Percentiles rank a stretch among this genome's conserved stretches.
Evolutionary conservation across 78 protist species (phyloP).

Genomic region (Pigoraptor vietnamica): DNA sequence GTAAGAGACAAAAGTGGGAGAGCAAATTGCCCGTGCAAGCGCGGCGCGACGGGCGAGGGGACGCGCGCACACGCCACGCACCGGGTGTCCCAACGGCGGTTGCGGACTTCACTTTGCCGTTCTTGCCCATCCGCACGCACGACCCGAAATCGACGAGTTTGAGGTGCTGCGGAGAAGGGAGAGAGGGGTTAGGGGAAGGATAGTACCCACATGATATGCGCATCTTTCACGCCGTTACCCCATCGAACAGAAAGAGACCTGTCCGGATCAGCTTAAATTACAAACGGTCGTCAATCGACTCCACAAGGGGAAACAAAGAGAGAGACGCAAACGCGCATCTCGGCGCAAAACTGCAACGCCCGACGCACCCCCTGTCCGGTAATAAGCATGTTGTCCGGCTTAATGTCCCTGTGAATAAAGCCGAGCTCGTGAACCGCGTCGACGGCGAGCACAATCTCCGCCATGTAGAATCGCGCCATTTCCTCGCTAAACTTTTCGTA

Average conservation of each 20-base stretch:
- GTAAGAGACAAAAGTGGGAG: not conserved
- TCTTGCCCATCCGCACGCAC: not conserved
- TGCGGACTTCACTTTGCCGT: not conserved
- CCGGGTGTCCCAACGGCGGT: not conserved
- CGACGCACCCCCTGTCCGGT: constrained; percentile 41
- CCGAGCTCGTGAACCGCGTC: constrained; percentile 63
- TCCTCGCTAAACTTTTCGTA: constrained; percentile 30
- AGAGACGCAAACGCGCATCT: too few relatives aligned
- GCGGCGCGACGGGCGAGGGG: too few relatives aligned
- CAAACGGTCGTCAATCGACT: too few relatives aligned
- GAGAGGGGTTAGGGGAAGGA: not conserved
- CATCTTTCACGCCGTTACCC: too few relatives aligned
- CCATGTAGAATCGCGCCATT: constrained; percentile 69
- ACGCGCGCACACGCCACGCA: too few relatives aligned
- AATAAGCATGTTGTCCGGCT: constrained; percentile 25
- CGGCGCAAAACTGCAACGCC: too few relatives aligned
- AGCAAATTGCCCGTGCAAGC: too few relatives aligned
- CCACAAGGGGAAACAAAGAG: not conserved
- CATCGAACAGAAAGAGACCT: too few relatives aligned
- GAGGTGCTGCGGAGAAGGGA: constrained; percentile 52
- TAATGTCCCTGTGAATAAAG: constrained; percentile 82
- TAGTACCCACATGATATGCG: not conserved
- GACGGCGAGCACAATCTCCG: constrained; percentile 78
- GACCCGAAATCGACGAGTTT: constrained; percentile 94
- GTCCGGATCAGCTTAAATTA: too few relatives aligned